Conservation (phyloP, 495 filamentous ascomycete genomes). For the Melanomma pulvis-pyrius region DNA sequence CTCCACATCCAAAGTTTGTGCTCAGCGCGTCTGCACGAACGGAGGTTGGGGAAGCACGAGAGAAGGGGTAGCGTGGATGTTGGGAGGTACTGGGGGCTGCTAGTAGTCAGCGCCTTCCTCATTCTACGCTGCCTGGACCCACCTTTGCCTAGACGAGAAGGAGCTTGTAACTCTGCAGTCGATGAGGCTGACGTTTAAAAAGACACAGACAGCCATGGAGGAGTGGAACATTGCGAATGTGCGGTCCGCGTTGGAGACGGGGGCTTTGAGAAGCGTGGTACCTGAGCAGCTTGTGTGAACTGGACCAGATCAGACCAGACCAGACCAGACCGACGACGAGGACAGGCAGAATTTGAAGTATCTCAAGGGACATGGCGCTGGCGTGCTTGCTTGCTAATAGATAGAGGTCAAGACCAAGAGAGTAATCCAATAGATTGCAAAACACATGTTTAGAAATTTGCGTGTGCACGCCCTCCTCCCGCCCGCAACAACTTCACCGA, state of each 20-base stretch:
- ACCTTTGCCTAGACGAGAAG: conserved; percentile 22
- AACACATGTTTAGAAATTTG: neutral
- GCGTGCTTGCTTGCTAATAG: neutral
- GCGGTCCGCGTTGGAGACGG: conserved; percentile 55
- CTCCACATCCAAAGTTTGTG: neutral
- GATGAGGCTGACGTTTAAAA: conserved; percentile 14
- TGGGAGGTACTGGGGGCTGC: neutral
- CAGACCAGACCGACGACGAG: neutral
- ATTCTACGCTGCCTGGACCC: neutral
- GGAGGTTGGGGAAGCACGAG: neutral
- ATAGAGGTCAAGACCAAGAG: neutral
- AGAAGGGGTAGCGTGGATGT: neutral
- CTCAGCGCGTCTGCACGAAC: neutral
- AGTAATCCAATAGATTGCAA: neutral
- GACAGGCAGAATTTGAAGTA: neutral
- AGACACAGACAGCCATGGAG: conserved; percentile 69
- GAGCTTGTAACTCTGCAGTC: conserved; percentile 1
- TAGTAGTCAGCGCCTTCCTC: conserved; percentile 14
- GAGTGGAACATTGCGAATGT: conserved; percentile 66
- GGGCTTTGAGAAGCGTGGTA: conserved; percentile 60
- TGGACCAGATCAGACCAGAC: neutral
- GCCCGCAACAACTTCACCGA: too few species aligned
- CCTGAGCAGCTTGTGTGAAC: conserved; percentile 58
- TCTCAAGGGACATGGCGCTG: neutral
- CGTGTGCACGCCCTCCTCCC: too few species aligned